Percentiles rank a stretch among this genome's conserved stretches.
Conservation (phyloP, 352 stramenopile genomes). For the Phytopythium mirpurense region DNA sequence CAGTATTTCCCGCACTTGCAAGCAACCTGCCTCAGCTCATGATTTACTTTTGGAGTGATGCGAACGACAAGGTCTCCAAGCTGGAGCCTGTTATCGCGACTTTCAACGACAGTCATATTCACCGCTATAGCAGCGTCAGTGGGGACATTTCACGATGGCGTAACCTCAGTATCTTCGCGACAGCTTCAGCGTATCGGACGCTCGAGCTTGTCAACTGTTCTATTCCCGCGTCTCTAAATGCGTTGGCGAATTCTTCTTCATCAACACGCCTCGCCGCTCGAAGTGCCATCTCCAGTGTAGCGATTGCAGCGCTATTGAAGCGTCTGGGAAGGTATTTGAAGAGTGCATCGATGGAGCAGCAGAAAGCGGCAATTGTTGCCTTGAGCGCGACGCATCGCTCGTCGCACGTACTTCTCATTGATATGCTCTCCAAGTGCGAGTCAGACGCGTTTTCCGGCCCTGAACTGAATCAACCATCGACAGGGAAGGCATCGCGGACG, state of each 20-base stretch:
- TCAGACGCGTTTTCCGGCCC: slow-evolving; percentile 32
- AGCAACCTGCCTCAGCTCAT: slow-evolving; percentile 42
- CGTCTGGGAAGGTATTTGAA: slow-evolving; percentile 51
- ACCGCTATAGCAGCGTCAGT: slow-evolving; percentile 2
- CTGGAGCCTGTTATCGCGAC: slow-evolving; percentile 51
- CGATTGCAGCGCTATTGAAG: slow-evolving; percentile 40
- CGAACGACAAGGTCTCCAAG: slow-evolving; percentile 55
- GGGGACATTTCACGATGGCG: slow-evolving; percentile 42
- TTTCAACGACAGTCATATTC: slow-evolving; percentile 2
- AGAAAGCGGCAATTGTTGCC: slow-evolving; percentile 44
- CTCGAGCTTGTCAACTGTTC: slow-evolving; percentile 7
- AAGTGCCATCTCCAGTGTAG: slow-evolving; percentile 29
- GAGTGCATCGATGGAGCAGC: slow-evolving; percentile 47
- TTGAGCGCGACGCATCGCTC: slow-evolving; percentile 35
- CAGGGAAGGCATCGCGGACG: neutral
- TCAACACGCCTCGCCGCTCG: slow-evolving; percentile 19
- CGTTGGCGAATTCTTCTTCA: neutral
- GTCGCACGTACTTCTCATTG: slow-evolving; percentile 31
- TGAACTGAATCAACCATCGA: neutral
- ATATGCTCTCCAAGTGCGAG: slow-evolving; percentile 53
- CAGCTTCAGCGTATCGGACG: slow-evolving; percentile 35
- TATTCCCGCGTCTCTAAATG: neutral
- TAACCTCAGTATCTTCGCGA: slow-evolving; percentile 57
- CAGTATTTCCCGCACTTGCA: slow-evolving; percentile 37
- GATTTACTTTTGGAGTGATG: slow-evolving; percentile 59